Percentiles rank a stretch among this genome's conserved stretches.
These are phyloP conservation scores for Eucalyptus cloeziana DNA, from an alignment of 345 rosid genomes.

Conservation along the genomic window DNA sequence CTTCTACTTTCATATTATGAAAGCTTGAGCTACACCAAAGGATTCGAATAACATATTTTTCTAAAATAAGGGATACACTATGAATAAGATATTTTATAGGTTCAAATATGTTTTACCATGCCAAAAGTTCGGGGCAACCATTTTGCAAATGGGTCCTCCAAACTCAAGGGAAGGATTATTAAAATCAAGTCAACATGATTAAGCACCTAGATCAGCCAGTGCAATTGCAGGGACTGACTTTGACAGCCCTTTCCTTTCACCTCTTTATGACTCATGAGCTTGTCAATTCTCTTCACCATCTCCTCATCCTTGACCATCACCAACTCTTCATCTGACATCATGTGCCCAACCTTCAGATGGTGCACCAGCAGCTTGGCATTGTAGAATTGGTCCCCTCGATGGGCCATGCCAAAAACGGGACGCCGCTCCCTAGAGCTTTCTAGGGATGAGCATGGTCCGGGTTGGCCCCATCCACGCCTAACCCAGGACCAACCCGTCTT, in stretches of 20 bases:
- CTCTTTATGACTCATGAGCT: conserved; percentile 17
- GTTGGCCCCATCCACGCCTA: no score
- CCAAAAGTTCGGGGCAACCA: no score
- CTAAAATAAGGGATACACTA: no score
- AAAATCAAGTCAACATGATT: neutral
- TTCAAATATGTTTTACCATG: no score
- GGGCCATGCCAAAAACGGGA: conserved; percentile 21
- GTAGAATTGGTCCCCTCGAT: conserved; percentile 19
- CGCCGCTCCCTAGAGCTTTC: neutral
- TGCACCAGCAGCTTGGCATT: conserved; percentile 15
- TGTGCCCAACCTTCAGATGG: conserved; percentile 2
- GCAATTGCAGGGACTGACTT: conserved; percentile 2
- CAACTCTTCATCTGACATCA: conserved; percentile 4
- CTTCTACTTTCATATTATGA: no score
- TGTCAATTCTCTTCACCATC: conserved; percentile 16
- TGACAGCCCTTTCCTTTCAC: conserved; percentile 1
- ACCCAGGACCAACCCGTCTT: no score
- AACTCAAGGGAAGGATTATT: neutral
- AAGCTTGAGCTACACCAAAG: no score
- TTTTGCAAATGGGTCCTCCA: neutral
- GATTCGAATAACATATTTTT: no score
- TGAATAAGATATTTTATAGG: no score
- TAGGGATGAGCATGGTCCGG: no score
- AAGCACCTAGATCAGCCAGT: conserved; percentile 1
- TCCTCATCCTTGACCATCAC: neutral